Evolutionary conservation across 495 filamentous ascomycete genomes (phyloP), one percentile per base, ranked within the genome.

Genomic region (Bacidia gigantensis): DNA sequence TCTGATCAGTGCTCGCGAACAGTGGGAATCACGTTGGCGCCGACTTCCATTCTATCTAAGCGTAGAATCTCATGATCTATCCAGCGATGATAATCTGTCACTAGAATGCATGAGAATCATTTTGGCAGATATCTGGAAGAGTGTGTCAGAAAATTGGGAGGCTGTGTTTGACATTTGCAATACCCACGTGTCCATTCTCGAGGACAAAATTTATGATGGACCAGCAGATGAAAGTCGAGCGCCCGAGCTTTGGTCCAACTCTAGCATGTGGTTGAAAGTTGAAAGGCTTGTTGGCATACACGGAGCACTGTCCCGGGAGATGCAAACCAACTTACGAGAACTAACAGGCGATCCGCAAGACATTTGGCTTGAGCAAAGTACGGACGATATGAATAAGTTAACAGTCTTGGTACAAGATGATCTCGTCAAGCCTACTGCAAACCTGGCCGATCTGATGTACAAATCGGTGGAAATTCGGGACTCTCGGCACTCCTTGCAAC

Each of bases 191-290:
- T 52, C 55, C 21, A 60, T 57, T 38, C 64, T 75, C 26, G 75
- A 78, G 63, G 75, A 79, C 58, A 74, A 75, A 48, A 76, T 79
- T 43, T 78, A 76, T 48, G 75, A 77, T 40, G 64, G 69, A 21
- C 76, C 75, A 3, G 75, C 73, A 10, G 75, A 79, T 51, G 76
- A 78, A 53, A 66, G 63, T 23, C 65, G 75, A 11, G 75, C 76
- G 2, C 73, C 75, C 1, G 74, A 78, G 54, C 60, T 79, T 3
- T 79, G 76, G 75, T 64, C 59, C 22, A 77, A 76, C 57, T 67
- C 65, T 2, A 69, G 61, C 20, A 55, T 65, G 32, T 78, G 76
- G 72, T 62, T 77, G 1, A 75, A 72, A 48, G 68, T 78, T 20
- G 76, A 78, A 54, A 73, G 75, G 22, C 61, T 78, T 11, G 64